A percentile compares a stretch with the other conserved stretches of the same genome.
phyloP scores from a whole-genome alignment of 495 filamentous ascomycete species.

The Thozetella sp. region DNA sequence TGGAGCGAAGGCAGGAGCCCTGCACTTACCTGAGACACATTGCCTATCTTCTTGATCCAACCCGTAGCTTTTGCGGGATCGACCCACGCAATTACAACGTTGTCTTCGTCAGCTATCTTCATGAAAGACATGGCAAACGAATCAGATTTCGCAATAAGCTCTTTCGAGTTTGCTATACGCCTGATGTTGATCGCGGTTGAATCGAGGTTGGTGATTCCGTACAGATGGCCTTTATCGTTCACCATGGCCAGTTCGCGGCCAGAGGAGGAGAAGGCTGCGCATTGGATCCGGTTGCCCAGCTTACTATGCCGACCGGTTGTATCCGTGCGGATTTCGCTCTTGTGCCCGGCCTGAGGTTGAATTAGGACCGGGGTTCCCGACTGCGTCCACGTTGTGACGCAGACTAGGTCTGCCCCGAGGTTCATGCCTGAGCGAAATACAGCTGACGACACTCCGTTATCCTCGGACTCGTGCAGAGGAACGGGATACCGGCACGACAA shows the following conservation, averaged over 20 bases:
- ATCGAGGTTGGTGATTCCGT: conserved; percentile 31
- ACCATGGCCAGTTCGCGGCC: conserved; percentile 32
- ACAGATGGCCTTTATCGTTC: conserved; percentile 36
- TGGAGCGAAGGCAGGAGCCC: background rate
- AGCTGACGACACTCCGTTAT: conserved; percentile 31
- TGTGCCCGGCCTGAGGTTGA: conserved; percentile 32
- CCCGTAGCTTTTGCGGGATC: conserved; percentile 24
- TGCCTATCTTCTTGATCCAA: conserved; percentile 31
- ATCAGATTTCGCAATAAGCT: conserved; percentile 28
- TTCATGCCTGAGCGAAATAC: conserved; percentile 24
- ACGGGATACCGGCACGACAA: conserved; percentile 30
- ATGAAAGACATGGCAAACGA: conserved; percentile 33
- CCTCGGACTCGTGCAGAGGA: conserved; percentile 34
- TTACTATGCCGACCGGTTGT: conserved; percentile 19
- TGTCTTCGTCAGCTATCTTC: conserved; percentile 28
- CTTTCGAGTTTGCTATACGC: conserved; percentile 24
- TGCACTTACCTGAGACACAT: conserved; percentile 10
- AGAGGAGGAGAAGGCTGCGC: conserved; percentile 29
- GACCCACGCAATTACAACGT: conserved; percentile 33
- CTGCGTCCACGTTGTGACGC: conserved; percentile 38
- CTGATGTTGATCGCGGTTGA: conserved; percentile 29
- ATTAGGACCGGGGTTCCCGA: conserved; percentile 32
- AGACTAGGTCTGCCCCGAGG: conserved; percentile 28
- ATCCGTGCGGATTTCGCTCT: conserved; percentile 27
- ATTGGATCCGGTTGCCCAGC: conserved; percentile 32